phyloP scores from a whole-genome alignment of 164 flowering plant genomes.

The Vitis rupestris region DNA sequence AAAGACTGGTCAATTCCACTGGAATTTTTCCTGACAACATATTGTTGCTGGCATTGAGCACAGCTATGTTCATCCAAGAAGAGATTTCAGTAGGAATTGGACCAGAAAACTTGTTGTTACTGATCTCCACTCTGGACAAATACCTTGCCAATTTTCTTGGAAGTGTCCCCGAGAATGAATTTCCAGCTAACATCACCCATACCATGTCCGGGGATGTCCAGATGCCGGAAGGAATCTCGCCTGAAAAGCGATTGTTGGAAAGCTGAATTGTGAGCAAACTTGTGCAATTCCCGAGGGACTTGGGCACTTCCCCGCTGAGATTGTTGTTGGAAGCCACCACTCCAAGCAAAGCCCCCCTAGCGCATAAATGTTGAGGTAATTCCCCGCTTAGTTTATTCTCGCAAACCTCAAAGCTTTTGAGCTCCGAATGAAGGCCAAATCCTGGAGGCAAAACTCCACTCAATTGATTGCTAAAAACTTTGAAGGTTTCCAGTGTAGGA shows the following conservation, averaged over 20 bases:
- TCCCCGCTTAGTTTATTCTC: conserved; percentile 41
- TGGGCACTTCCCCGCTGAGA: conserved; percentile 57
- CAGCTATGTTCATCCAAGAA: conserved; percentile 28
- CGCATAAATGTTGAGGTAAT: conserved; percentile 47
- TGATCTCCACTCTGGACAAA: conserved; percentile 46
- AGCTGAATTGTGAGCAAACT: conserved; percentile 38
- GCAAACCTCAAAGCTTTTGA: conserved; percentile 41
- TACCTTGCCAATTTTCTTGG: conserved; percentile 43
- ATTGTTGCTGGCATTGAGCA: conserved; percentile 60
- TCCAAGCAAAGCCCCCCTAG: conserved; percentile 30
- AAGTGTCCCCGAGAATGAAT: conserved; percentile 52
- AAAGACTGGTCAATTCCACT: conserved; percentile 41
- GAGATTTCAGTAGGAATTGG: conserved; percentile 34
- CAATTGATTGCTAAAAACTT: conserved; percentile 38
- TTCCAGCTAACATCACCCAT: conserved; percentile 35
- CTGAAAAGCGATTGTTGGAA: conserved; percentile 46
- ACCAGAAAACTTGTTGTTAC: conserved; percentile 60
- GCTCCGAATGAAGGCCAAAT: conserved; percentile 48
- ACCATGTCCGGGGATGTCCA: conserved; percentile 38
- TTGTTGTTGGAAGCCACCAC: conserved; percentile 52
- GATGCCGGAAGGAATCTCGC: conserved; percentile 51
- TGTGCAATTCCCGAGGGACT: conserved; percentile 51
- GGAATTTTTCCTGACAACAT: conserved; percentile 52
- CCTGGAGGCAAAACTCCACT: conserved; percentile 48
- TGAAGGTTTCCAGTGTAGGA: conserved; percentile 24